phyloP scores from a whole-genome alignment of 148 eudicot genomes.

The Linanthus parryae region DNA sequence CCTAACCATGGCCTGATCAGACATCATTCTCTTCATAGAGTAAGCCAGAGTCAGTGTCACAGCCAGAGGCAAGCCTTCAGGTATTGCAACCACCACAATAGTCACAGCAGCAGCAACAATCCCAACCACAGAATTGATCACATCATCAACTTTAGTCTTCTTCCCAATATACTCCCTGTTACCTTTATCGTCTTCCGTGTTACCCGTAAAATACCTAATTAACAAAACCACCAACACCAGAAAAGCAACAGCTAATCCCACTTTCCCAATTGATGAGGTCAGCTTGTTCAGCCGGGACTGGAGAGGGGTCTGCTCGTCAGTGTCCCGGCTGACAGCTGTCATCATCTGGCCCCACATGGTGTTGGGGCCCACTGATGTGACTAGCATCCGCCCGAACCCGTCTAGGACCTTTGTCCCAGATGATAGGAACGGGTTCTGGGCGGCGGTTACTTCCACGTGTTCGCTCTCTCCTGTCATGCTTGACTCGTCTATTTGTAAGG shows the following conservation, averaged over 20 bases:
- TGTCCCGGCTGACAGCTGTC: slow-evolving; percentile 3
- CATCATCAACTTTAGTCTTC: neutral
- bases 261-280: slow-evolving; percentile 4
- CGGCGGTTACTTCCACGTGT: neutral
- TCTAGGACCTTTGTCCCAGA: slow-evolving; percentile 9
- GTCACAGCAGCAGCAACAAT: slow-evolving; percentile 1
- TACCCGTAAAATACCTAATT: neutral
- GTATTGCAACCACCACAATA: neutral
- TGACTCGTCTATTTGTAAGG: neutral
- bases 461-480: slow-evolving; percentile 13
- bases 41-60: slow-evolving; percentile 8
- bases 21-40: slow-evolving; percentile 7
- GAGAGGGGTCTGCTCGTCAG: slow-evolving; percentile 1
- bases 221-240: neutral
- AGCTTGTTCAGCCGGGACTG: slow-evolving; percentile 2
- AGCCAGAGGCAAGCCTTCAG: neutral
- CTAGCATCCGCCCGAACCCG: slow-evolving; percentile 6
- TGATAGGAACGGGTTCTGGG: slow-evolving; percentile 1
- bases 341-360: slow-evolving; percentile 11
- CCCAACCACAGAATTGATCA: neutral
- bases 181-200: slow-evolving; percentile 1
- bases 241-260: neutral
- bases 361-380: slow-evolving; percentile 8
- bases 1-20: slow-evolving; percentile 10
- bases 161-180: neutral